Base-by-base conservation (phyloP, 2,329 filamentous ascomycete genomes). In the Claviceps purpurea region DNA sequence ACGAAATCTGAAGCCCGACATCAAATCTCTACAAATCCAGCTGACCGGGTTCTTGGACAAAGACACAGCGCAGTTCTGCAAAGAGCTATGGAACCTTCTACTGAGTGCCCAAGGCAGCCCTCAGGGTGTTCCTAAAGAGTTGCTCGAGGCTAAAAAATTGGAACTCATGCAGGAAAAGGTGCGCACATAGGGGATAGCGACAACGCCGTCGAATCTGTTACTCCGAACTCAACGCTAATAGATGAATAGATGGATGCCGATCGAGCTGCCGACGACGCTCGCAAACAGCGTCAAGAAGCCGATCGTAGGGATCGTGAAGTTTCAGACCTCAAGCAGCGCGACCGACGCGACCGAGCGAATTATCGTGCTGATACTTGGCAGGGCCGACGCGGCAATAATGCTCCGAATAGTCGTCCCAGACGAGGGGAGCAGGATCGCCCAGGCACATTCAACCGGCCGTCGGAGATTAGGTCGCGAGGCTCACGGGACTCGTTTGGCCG, bases 151-250 rank as follows among this genome's bases (percentile, higher is more conserved):
- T 0, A 98, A 98, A 75, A 98, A 97, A 70, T 72, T 87, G 45
- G 93, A 98, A 68, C 74, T 98, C 47, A 88, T 93, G 56, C 89
- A 96, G 68, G 89, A 96, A 69, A 95, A 95, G 84, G 91, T 94
- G 66, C 38, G 66, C 39, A 64, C 42, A 26, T 8, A 13, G 14
- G 8, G 30, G 10, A 34, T 10, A 34, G n/a, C 30, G 26, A 24
- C 10, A 11, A 26, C 4, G 13, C n/a, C 16, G 16, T 18, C 34
- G 4, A 22, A 20, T 34, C 24, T 16, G 5, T 47, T 41, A 3
- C 41, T 26, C 3, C 14, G 10, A 5, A 24, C 20, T 6, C 18
- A 3, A 10, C 52, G 47, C 55, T 60, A 22, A 57, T 20, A 5
- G 11, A 16, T 16, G 6, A 52, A 34, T 46, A 90, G 89, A 81